Conservation (phyloP, 208 protist species). For the Vickermania ingenoplastis region DNA sequence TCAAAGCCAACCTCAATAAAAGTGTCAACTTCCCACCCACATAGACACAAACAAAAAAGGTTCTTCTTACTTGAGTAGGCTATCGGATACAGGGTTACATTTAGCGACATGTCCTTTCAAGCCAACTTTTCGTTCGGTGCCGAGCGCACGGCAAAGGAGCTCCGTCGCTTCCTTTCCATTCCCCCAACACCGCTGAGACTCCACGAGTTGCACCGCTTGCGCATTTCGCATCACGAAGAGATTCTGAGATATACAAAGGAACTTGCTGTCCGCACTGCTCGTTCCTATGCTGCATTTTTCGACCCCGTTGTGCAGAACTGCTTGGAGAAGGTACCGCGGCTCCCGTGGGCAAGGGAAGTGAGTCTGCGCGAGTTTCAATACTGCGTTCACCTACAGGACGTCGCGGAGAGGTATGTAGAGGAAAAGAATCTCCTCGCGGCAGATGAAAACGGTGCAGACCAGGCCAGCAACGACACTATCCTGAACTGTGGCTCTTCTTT, state of each 20-base stretch:
- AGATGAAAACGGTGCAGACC: no score
- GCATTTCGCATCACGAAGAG: conserved; percentile 13
- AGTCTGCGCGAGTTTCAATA: conserved; percentile 59
- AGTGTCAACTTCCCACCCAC: no score
- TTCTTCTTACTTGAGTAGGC: no score
- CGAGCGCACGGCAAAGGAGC: background rate
- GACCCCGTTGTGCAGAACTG: conserved; percentile 27
- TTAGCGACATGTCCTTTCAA: conserved; percentile 1
- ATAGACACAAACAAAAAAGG: no score
- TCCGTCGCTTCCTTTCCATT: conserved; percentile 28
- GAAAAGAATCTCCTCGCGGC: background rate
- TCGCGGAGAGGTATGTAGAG: conserved; percentile 5
- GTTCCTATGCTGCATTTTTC: conserved; percentile 42
- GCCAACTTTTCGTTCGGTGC: background rate
- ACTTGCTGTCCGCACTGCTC: conserved; percentile 65
- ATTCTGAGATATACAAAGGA: conserved; percentile 24
- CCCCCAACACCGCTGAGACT: conserved; percentile 42
- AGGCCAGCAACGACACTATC: background rate
- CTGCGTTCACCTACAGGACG: conserved; percentile 39
- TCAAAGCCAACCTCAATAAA: no score
- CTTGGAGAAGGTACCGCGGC: background rate
- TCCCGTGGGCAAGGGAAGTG: conserved; percentile 22
- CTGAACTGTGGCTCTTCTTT: background rate
- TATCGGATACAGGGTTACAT: no score
- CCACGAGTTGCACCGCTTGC: conserved; percentile 16